These are phyloP conservation scores for Chlorella vulgaris DNA, from an alignment of 139 green algal species.

Conservation along the genomic window DNA sequence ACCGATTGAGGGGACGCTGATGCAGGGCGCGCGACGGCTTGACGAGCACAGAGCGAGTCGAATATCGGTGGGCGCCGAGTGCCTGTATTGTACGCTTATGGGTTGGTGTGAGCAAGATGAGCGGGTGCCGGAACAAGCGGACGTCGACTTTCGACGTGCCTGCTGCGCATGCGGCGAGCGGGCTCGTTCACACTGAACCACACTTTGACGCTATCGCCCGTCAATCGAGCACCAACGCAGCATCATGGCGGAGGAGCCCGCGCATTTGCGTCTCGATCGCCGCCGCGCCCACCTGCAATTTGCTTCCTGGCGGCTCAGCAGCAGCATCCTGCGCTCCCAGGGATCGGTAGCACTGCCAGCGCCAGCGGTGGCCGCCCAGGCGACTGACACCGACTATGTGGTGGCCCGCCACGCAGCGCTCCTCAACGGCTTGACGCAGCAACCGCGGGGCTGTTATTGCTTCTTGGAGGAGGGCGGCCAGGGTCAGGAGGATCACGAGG, in stretches of 20 bases:
- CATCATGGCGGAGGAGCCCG: background rate
- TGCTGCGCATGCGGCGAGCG: too few relatives aligned
- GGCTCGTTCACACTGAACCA: too few relatives aligned
- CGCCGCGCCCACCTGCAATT: slow-evolving; percentile 19
- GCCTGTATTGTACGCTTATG: too few relatives aligned
- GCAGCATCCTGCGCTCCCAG: background rate
- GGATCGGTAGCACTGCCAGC: background rate
- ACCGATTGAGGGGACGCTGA: too few relatives aligned
- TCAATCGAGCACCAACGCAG: too few relatives aligned
- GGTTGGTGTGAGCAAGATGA: too few relatives aligned
- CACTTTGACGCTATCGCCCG: too few relatives aligned
- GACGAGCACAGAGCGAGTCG: too few relatives aligned
- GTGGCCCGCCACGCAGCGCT: background rate
- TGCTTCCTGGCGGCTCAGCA: slow-evolving; percentile 12
- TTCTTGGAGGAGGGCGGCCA: background rate
- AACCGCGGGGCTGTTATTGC: background rate
- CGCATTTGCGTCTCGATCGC: slow-evolving; percentile 21
- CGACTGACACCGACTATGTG: slow-evolving; percentile 16
- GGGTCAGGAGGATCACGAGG: background rate
- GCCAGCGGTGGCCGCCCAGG: background rate
- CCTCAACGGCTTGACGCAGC: slow-evolving; percentile 1
- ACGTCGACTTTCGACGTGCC: too few relatives aligned
- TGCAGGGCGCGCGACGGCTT: too few relatives aligned
- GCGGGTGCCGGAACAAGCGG: too few relatives aligned
- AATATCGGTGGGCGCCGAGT: too few relatives aligned